Evolutionary conservation across 176 grass and related monocot genomes (phyloP).

Genomic region (Carex kokanica): DNA sequence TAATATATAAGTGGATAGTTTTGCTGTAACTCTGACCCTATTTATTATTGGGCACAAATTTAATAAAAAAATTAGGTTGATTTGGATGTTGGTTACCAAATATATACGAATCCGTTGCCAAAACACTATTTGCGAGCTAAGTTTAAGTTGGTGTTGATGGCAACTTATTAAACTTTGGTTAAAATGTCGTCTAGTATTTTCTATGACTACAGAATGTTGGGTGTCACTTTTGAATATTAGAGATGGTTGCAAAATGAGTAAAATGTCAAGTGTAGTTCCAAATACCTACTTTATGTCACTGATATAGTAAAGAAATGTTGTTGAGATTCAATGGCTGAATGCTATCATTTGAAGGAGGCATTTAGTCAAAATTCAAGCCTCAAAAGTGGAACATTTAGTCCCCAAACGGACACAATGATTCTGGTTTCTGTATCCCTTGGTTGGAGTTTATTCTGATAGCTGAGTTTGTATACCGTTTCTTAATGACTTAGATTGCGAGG

Average conservation of each 20-base stretch:
- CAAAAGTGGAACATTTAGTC: not conserved
- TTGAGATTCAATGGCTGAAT: not conserved
- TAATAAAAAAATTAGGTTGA: not conserved
- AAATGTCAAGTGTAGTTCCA: not conserved
- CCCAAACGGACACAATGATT: not conserved
- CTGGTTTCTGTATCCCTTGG: not conserved
- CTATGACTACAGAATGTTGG: not conserved
- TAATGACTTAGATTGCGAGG: not conserved
- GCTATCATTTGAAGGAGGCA: not conserved
- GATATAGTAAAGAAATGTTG: not conserved
- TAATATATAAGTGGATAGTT: not conserved
- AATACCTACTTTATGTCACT: not conserved
- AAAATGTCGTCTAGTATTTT: not conserved
- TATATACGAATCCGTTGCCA: not conserved
- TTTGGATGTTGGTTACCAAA: not conserved
- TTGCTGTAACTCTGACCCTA: not conserved
- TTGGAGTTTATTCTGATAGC: not conserved
- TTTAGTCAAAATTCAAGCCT: not conserved
- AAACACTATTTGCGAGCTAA: not conserved
- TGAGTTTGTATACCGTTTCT: not conserved
- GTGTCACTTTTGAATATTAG: not conserved
- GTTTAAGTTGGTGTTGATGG: not conserved
- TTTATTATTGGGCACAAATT: not conserved
- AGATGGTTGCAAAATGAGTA: not conserved
- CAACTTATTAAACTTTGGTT: not conserved